phyloP scores from a whole-genome alignment of 2,329 filamentous ascomycete species.

The Aureobasidium subglaciale region DNA sequence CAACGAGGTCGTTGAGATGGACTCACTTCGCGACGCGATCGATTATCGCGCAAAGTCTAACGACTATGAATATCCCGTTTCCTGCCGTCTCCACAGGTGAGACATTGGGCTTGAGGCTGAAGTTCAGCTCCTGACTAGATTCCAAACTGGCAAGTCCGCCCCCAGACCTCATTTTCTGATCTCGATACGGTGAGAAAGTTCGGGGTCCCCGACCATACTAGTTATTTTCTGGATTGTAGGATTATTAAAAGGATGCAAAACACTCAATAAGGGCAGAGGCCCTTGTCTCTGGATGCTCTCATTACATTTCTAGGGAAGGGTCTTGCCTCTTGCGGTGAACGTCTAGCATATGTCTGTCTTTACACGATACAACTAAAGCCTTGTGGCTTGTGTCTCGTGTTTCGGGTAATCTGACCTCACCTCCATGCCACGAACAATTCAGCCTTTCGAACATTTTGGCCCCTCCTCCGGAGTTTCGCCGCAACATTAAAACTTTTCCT shows the following conservation, averaged over 20 bases:
- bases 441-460: too few relatives aligned
- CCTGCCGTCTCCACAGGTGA: neutral
- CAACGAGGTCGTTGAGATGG: neutral
- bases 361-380: too few relatives aligned
- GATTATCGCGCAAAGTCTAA: neutral
- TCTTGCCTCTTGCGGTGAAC: neutral
- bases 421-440: too few relatives aligned
- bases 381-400: too few relatives aligned
- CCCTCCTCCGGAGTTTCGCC: too few relatives aligned
- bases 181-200: neutral
- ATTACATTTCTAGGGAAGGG: neutral
- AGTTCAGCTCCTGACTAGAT: neutral
- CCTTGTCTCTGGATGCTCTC: neutral
- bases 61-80: neutral
- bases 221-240: neutral
- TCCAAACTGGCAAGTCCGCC: neutral
- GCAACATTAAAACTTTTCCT: too few relatives aligned
- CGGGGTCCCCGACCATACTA: neutral
- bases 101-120: neutral
- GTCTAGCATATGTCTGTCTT: neutral
- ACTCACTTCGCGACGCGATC: neutral
- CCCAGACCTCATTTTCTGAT: neutral
- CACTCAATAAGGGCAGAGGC: neutral
- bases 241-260: neutral
- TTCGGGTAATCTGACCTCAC: too few relatives aligned